Conservation (phyloP, 805 yeast species). For the Crinitomyces ghanaensis region DNA sequence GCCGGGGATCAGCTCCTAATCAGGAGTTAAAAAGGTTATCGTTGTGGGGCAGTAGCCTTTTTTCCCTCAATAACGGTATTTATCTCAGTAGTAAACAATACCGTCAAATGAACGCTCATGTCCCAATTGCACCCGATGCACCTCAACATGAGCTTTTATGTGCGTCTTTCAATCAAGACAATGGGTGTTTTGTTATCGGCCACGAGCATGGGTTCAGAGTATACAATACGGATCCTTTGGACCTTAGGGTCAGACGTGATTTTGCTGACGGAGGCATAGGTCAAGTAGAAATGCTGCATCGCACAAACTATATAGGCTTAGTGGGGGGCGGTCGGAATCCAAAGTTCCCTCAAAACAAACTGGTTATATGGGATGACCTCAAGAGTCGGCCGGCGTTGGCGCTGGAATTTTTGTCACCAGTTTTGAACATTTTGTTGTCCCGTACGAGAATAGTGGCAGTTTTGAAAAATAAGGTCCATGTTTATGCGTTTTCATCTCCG, state of each 20-base stretch:
- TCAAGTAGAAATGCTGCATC: conserved; percentile 65
- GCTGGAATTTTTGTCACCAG: conserved; percentile 66
- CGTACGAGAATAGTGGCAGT: conserved; percentile 68
- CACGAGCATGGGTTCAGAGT: conserved; percentile 74
- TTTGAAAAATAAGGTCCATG: conserved; percentile 50
- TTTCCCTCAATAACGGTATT: too few species aligned
- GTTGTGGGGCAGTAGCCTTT: too few species aligned
- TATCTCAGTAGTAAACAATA: too few species aligned
- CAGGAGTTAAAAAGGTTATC: too few species aligned
- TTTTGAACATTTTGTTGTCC: conserved; percentile 62
- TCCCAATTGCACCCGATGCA: conserved; percentile 8
- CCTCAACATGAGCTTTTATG: conserved; percentile 30
- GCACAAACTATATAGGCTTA: conserved; percentile 82
- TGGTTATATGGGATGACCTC: conserved; percentile 86
- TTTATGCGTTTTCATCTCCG: conserved; percentile 72
- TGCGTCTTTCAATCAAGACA: conserved; percentile 78
- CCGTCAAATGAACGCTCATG: conserved; percentile 16
- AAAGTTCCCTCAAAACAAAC: conserved; percentile 62
- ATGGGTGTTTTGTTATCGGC: conserved; percentile 78
- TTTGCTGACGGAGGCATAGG: conserved; percentile 55
- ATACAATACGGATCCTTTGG: conserved; percentile 81
- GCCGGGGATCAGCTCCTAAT: too few species aligned
- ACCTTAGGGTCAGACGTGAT: conserved; percentile 51
- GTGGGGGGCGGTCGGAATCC: conserved; percentile 87
- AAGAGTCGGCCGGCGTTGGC: conserved; percentile 61